Base-by-base conservation (phyloP, 345 rosid genomes). In the Acer negundo region DNA sequence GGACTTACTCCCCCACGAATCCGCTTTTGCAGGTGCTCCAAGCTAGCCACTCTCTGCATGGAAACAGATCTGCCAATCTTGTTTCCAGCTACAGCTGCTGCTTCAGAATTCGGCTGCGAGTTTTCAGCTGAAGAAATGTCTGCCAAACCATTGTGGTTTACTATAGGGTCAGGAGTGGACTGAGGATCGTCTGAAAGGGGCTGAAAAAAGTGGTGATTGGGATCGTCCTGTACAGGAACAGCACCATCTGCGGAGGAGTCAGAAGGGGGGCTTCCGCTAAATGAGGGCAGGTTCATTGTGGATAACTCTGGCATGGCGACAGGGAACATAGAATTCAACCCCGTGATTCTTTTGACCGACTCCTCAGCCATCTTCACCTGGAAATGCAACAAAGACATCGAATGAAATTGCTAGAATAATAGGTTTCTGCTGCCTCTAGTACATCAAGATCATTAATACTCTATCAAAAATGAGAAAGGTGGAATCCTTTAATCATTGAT, bases 351-450 rank as follows among this genome's bases (percentile, higher is more conserved):
- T 85, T 94, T 92, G 51, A 97, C 97, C 0, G 88, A 79, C 83
- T 97, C 97, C 83, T 93, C 98, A 46, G 98, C 99, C 98, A 97
- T 90, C 86, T 91, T 90, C 74, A 97, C 98, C 99, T 97, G 86
- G 35, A 80, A 74, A 69, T 17, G 69, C 4, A 58, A 70, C 22
- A 67, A 69, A 44, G 64, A 63, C 16, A 69, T 46, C 47, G 26
- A 24, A 70, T 26, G 70, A 64, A 66, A 55, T 66, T 40, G 28
- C 55, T 44, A 46, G 11, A 23, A 51, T 70, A 70, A 7, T 47
- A 69, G 56, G 58, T 22, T 69, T 42, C 53, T 19, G 24, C 53
- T 46, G 47, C 56, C 55, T 20, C 26, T 6, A 44, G 7, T 68
- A 28, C 56, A 68, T 44, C 55, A 68, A 68, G 10, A 42, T 12